phyloP scores from a whole-genome alignment of 768 basidiomycete species.

The Russula griseocarnosa region DNA sequence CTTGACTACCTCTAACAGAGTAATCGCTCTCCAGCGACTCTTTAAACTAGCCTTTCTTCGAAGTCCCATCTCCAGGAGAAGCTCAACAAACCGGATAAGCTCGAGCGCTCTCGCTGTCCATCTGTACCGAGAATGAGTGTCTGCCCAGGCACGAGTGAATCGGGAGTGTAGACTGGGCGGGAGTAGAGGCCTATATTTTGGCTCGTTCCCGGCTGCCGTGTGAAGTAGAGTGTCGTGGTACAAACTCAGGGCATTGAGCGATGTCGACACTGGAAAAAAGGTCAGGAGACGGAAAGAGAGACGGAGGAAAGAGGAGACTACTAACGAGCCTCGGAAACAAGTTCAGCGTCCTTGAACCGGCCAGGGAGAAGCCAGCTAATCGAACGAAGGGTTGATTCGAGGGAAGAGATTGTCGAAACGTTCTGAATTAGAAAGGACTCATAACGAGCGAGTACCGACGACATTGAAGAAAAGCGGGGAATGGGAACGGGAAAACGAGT shows the following conservation, averaged over 20 bases:
- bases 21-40: slow-evolving; percentile 69
- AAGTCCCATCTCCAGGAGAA: slow-evolving; percentile 87
- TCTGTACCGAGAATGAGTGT: slow-evolving; percentile 65
- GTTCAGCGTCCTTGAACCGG: slow-evolving; percentile 94
- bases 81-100: slow-evolving; percentile 73
- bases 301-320: slow-evolving; percentile 32
- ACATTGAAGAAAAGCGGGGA: slow-evolving; percentile 42
- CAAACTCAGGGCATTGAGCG: slow-evolving; percentile 81
- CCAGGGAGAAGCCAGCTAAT: slow-evolving; percentile 95
- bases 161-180: slow-evolving; percentile 77
- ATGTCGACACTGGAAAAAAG: slow-evolving; percentile 65
- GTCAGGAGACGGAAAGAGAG: slow-evolving; percentile 15
- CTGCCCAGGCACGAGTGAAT: slow-evolving; percentile 85
- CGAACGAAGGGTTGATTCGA: slow-evolving; percentile 85
- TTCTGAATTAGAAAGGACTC: slow-evolving; percentile 82
- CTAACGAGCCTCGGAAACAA: slow-evolving; percentile 92
- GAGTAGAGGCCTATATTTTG: slow-evolving; percentile 70
- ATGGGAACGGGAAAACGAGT: not conserved
- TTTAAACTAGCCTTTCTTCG: slow-evolving; percentile 63
- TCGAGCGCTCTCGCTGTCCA: slow-evolving; percentile 74
- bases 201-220: slow-evolving; percentile 56
- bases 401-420: slow-evolving; percentile 75
- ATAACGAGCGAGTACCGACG: slow-evolving; percentile 64
- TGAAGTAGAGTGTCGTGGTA: slow-evolving; percentile 93
- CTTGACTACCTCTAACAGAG: slow-evolving; percentile 83